Evolutionary conservation across 306 rosid species (phyloP).

Genomic region (Trifolium repens): DNA sequence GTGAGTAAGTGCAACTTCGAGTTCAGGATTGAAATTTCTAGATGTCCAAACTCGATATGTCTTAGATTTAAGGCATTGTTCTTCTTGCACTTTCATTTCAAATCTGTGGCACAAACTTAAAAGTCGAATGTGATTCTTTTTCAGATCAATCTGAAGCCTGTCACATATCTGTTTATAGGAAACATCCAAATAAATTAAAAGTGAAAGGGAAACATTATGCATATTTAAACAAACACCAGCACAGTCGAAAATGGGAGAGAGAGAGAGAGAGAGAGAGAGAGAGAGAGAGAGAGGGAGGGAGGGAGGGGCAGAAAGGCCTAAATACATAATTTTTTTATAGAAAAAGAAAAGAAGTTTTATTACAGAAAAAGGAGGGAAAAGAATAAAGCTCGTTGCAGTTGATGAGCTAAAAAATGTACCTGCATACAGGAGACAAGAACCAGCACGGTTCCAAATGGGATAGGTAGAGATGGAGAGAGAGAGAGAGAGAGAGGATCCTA

Average conservation of each 20-base stretch:
- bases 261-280: background rate
- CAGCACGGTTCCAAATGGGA: background rate
- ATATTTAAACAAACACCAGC: background rate
- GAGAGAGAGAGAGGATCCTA: slow-evolving; percentile 4
- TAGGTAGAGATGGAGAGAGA: background rate
- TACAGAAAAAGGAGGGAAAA: background rate
- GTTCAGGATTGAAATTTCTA: slow-evolving; percentile 64
- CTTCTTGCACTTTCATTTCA: slow-evolving; percentile 78
- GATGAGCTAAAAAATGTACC: slow-evolving; percentile 14
- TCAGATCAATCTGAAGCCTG: slow-evolving; percentile 81
- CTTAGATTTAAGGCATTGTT: slow-evolving; percentile 60
- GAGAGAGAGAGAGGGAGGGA: background rate
- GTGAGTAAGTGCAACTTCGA: slow-evolving; percentile 43
- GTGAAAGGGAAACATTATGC: slow-evolving; percentile 38
- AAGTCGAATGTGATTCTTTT: slow-evolving; percentile 68
- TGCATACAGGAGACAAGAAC: background rate
- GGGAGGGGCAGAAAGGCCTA: background rate
- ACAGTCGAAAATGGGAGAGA: background rate
- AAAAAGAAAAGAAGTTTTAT: background rate
- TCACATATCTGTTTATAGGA: slow-evolving; percentile 62
- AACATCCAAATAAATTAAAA: slow-evolving; percentile 36
- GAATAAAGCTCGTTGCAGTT: slow-evolving; percentile 2
- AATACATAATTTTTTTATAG: background rate
- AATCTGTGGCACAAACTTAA: slow-evolving; percentile 67
- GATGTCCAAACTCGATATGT: slow-evolving; percentile 77